These are phyloP conservation scores for Septoria linicola DNA, from an alignment of 2,329 filamentous ascomycete species.

Conservation along the genomic window DNA sequence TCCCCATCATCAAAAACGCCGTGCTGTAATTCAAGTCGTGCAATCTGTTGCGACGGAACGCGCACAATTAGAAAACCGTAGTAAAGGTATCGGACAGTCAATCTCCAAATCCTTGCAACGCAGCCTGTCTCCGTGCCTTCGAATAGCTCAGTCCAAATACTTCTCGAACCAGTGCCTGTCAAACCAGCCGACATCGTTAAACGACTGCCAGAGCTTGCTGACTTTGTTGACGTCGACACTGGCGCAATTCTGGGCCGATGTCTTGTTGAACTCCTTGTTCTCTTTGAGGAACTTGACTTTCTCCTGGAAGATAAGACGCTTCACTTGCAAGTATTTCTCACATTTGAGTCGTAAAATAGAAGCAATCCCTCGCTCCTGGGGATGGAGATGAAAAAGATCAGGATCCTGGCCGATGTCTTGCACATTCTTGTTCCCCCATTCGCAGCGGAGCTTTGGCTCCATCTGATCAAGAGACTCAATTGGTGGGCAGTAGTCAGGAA, in stretches of 20 bases:
- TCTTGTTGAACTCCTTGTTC: constrained; percentile 88
- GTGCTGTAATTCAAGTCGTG: constrained; percentile 6
- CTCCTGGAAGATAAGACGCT: constrained; percentile 83
- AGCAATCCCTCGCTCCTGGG: constrained; percentile 74
- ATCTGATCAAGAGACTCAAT: constrained; percentile 26
- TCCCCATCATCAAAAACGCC: constrained; percentile 12
- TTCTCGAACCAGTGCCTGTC: constrained; percentile 31
- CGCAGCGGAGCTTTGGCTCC: constrained; percentile 17
- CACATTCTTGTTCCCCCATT: constrained; percentile 62
- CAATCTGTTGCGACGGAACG: background rate
- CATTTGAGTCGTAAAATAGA: constrained; percentile 78
- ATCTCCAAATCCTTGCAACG: too few relatives aligned
- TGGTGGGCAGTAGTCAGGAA: constrained; percentile 33
- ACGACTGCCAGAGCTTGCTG: constrained; percentile 86
- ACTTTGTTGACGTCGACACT: constrained; percentile 99
- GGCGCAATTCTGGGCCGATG: constrained; percentile 92
- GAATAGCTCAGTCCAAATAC: constrained; percentile 16
- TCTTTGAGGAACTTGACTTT: constrained; percentile 65
- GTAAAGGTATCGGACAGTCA: background rate
- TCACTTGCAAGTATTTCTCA: constrained; percentile 86
- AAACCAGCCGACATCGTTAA: constrained; percentile 57
- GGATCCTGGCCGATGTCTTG: constrained; percentile 74
- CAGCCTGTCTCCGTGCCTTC: too few relatives aligned
- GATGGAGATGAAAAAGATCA: constrained; percentile 68
- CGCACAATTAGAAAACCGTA: background rate